These are phyloP conservation scores for Vigna unguiculata DNA, from an alignment of 306 rosid genomes.

Conservation along the genomic window DNA sequence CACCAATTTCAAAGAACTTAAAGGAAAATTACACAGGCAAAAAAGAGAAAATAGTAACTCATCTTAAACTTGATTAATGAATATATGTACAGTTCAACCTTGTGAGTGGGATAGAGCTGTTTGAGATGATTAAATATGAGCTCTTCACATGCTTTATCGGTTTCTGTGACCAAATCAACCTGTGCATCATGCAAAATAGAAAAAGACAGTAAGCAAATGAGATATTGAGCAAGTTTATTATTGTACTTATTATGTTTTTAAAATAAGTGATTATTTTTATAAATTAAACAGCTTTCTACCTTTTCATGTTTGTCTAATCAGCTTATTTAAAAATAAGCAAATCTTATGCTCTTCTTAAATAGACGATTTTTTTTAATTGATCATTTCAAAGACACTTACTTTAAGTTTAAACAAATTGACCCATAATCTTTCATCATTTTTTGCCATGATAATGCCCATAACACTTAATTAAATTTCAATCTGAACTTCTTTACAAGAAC, in stretches of 20 bases:
- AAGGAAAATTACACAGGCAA: constrained; percentile 2
- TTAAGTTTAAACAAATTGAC: no score
- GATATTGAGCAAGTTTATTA: no score
- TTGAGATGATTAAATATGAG: constrained; percentile 86
- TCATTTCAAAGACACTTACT: no score
- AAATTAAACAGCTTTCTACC: no score
- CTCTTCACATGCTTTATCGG: constrained; percentile 97
- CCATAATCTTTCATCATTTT: constrained; percentile 2
- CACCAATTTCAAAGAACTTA: constrained; percentile 36
- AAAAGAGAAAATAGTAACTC: background rate
- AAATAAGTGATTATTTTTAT: no score
- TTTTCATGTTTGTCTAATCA: no score
- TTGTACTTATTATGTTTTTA: no score
- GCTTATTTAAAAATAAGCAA: no score
- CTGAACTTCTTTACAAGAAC: constrained; percentile 10
- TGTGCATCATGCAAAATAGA: constrained; percentile 50
- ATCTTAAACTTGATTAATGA: constrained; percentile 19
- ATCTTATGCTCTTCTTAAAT: no score
- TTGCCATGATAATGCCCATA: constrained; percentile 6
- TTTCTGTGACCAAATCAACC: constrained; percentile 99
- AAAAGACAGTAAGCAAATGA: constrained; percentile 16
- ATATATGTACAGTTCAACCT: constrained; percentile 53
- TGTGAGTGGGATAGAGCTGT: constrained; percentile 80
- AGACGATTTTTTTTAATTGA: no score
- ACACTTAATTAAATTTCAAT: background rate